Conservation (phyloP, 331 rosid genomes). For the Quercus lobata region DNA sequence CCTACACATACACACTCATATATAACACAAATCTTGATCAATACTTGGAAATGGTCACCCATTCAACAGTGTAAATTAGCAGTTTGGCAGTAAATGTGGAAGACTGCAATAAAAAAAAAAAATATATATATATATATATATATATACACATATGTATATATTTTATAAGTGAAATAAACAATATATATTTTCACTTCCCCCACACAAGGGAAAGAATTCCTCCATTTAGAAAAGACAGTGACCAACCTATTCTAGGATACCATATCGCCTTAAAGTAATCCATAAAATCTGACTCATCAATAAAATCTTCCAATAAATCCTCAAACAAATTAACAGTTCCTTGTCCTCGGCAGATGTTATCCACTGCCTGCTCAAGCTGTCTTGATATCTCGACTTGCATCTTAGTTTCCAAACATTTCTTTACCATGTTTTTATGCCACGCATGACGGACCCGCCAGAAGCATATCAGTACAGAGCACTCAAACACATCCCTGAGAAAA, state of each 20-base stretch:
- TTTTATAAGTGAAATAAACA: background rate
- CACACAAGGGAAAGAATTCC: background rate
- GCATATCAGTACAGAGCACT: slow-evolving; percentile 74
- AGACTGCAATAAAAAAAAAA: background rate
- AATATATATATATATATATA: no score
- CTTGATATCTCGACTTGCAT: slow-evolving; percentile 63
- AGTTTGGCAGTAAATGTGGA: background rate
- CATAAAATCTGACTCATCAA: slow-evolving; percentile 67
- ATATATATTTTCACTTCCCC: background rate
- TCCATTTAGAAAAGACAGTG: slow-evolving; percentile 21
- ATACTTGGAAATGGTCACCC: background rate
- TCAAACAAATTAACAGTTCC: slow-evolving; percentile 58
- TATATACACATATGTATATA: no score
- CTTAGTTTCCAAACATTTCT: slow-evolving; percentile 45
- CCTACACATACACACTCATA: no score
- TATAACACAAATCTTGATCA: background rate
- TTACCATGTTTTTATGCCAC: slow-evolving; percentile 79
- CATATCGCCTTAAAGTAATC: slow-evolving; percentile 90
- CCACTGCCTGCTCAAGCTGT: slow-evolving; percentile 60
- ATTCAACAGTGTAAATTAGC: no score
- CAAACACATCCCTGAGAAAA: slow-evolving; percentile 78
- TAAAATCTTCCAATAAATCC: slow-evolving; percentile 66
- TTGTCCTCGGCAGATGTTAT: slow-evolving; percentile 48
- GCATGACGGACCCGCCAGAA: slow-evolving; percentile 89
- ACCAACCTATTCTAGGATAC: slow-evolving; percentile 83